These are phyloP conservation scores for Pichia phayaonensis DNA, from an alignment of 805 yeast genomes.

Conservation along the genomic window DNA sequence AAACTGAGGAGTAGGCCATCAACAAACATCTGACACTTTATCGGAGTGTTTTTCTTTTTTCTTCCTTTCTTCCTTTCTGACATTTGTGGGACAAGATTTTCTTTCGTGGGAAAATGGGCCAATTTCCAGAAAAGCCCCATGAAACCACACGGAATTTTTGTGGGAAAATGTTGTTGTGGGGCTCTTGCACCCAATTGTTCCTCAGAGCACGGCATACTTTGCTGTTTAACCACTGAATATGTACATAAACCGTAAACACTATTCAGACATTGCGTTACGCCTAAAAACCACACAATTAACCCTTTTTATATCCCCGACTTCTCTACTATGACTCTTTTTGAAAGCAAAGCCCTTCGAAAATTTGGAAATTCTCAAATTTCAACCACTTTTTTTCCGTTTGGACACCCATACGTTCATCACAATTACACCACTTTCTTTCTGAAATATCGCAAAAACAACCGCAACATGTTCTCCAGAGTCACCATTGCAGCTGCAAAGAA, in stretches of 20 bases:
- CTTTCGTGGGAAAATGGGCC: neutral
- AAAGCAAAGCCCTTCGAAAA: neutral
- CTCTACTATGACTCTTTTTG: neutral
- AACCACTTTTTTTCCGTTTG: neutral
- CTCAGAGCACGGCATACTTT: too few species aligned
- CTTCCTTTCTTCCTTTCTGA: neutral
- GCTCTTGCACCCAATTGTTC: too few species aligned
- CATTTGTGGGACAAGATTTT: neutral
- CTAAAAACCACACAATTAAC: too few species aligned
- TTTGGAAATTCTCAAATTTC: neutral
- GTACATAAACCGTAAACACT: too few species aligned
- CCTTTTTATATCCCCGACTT: too few species aligned
- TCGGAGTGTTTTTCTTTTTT: neutral
- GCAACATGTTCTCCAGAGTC: neutral
- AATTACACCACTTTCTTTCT: neutral
- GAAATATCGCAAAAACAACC: neutral
- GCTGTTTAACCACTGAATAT: too few species aligned
- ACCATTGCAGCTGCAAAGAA: conserved; percentile 4
- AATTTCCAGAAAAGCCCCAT: neutral
- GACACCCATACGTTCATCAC: too few species aligned
- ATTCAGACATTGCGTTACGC: too few species aligned
- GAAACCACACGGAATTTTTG: too few species aligned
- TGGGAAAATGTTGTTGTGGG: neutral
- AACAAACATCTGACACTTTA: too few species aligned
- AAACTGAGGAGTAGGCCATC: too few species aligned